These are phyloP conservation scores for Sclerotinia minor DNA, from an alignment of 2,329 filamentous ascomycete species.

Conservation along the genomic window DNA sequence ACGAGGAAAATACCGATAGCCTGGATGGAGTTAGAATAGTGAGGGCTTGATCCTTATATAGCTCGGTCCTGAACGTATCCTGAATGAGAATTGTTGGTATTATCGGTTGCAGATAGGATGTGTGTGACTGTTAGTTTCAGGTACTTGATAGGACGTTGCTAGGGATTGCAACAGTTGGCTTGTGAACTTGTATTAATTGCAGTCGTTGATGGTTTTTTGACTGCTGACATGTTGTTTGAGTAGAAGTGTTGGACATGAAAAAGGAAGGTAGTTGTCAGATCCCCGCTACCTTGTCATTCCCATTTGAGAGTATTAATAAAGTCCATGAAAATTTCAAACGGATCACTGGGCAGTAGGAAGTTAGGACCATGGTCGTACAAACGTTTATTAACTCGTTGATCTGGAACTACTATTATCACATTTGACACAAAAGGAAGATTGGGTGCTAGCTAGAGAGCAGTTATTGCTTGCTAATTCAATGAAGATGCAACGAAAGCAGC, in stretches of 20 bases:
- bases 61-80: fast-evolving
- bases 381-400: not conserved
- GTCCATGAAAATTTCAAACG: not conserved
- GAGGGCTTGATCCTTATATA: not conserved
- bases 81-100: not conserved
- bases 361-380: not conserved
- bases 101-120: not conserved
- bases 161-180: not conserved
- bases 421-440: not conserved
- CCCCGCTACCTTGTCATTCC: not conserved
- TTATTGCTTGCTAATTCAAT: not conserved
- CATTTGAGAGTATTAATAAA: not conserved
- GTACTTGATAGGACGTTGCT: not conserved
- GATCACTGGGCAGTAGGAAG: no score
- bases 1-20: not conserved
- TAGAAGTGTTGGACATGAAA: no score
- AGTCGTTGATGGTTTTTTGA: no score
- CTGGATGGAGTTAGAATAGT: not conserved
- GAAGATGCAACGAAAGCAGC: not conserved
- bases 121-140: no score
- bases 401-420: not conserved
- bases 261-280: not conserved
- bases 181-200: no score
- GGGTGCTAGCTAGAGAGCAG: not conserved
- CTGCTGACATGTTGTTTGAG: not conserved